Evolutionary conservation across 2,329 filamentous ascomycete species (phyloP).

Genomic region (Ophiostoma tasmaniense): DNA sequence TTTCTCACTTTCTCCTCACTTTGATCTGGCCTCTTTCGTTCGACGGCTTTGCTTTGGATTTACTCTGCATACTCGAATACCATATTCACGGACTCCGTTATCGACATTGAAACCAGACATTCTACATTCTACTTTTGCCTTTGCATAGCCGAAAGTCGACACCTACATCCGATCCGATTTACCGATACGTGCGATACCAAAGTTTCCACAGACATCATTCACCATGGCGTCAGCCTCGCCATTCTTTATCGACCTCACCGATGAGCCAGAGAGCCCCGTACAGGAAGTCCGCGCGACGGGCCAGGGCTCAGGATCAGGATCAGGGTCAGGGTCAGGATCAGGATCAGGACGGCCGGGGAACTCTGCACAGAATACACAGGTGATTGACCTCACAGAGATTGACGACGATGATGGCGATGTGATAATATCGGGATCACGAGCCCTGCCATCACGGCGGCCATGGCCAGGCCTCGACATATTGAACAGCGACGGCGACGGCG

Average conservation of each 20-base stretch:
- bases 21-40: not conserved
- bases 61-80: not conserved
- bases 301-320: no score
- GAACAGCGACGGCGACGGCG: not conserved
- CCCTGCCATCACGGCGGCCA: not conserved
- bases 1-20: not conserved
- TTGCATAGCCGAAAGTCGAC: not conserved
- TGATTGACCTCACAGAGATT: slow-evolving; percentile 12
- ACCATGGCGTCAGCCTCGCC: not conserved
- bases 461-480: not conserved
- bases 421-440: not conserved
- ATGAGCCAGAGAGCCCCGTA: slow-evolving; percentile 40
- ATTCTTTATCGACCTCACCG: slow-evolving; percentile 41
- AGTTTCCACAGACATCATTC: not conserved
- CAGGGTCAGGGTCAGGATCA: no score
- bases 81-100: not conserved
- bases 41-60: not conserved
- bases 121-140: not conserved
- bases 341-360: not conserved
- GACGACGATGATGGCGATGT: slow-evolving; percentile 4
- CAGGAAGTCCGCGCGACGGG: slow-evolving; percentile 9
- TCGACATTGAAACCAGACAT: not conserved
- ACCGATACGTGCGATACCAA: not conserved
- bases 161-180: not conserved
- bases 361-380: not conserved